A percentile compares a stretch with the other conserved stretches of the same genome.
phyloP scores from a whole-genome alignment of 1,139 yeast genomes.

The Geotrichum macrosporum region DNA sequence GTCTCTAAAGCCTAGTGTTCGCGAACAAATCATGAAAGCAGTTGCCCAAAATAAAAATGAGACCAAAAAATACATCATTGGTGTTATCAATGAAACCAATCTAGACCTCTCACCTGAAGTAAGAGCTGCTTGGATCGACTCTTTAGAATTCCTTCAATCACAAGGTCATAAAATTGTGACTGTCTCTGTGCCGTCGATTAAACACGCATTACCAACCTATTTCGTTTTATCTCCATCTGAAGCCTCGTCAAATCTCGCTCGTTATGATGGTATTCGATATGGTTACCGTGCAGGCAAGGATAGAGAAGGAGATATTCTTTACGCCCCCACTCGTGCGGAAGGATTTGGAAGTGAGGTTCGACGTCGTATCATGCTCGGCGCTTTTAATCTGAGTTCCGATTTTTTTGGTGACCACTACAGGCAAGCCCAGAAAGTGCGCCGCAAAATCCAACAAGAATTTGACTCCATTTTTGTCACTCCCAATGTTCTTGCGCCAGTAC shows the following conservation, averaged over 20 bases:
- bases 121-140: constrained; percentile 45
- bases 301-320: constrained; percentile 42
- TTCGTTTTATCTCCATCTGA: constrained; percentile 89
- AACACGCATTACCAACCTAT: constrained; percentile 71
- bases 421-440: constrained; percentile 68
- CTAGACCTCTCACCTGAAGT: constrained; percentile 54
- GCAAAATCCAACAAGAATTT: constrained; percentile 58
- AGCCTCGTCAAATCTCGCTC: constrained; percentile 84
- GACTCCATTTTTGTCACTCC: constrained; percentile 54
- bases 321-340: constrained; percentile 54
- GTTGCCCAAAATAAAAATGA: constrained; percentile 15
- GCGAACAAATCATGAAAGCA: constrained; percentile 23
- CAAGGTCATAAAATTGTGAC: constrained; percentile 55
- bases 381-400: constrained; percentile 72
- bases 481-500: constrained; percentile 49
- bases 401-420: constrained; percentile 74
- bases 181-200: constrained; percentile 66
- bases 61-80: constrained; percentile 46
- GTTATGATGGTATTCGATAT: constrained; percentile 87
- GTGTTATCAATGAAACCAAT: constrained; percentile 65
- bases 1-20: constrained; percentile 43
- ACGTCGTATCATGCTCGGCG: constrained; percentile 77
- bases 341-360: constrained; percentile 82
- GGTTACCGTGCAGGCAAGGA: constrained; percentile 52
- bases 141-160: constrained; percentile 44